Percentiles rank a stretch among this genome's conserved stretches.
phyloP scores from a whole-genome alignment of 495 filamentous ascomycete species.

The Penicillium maclennaniae region DNA sequence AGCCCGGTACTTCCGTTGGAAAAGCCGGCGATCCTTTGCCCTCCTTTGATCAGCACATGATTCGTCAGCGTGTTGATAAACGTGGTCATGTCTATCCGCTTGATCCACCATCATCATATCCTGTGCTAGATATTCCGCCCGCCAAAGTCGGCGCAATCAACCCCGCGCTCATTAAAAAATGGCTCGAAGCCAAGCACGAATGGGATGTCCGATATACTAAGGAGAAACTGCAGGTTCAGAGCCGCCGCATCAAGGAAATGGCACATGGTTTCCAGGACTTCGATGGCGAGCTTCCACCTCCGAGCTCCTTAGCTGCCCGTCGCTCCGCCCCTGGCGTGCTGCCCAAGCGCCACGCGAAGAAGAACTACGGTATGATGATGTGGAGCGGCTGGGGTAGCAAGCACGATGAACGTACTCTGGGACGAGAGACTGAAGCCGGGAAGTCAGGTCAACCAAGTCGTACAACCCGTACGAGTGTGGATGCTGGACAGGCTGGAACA shows the following conservation, averaged over 20 bases:
- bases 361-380: slow-evolving; percentile 70
- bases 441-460: slow-evolving; percentile 13
- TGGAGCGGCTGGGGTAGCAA: slow-evolving; percentile 86
- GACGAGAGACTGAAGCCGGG: slow-evolving; percentile 40
- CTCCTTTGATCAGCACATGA: slow-evolving; percentile 77
- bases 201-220: slow-evolving; percentile 69
- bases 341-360: slow-evolving; percentile 46
- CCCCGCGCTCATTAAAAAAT: slow-evolving; percentile 71
- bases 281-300: slow-evolving; percentile 72
- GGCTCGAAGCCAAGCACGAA: slow-evolving; percentile 65
- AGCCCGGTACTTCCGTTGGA: slow-evolving; percentile 51
- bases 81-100: slow-evolving; percentile 69
- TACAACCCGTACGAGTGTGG: slow-evolving; percentile 30
- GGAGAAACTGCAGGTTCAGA: slow-evolving; percentile 64
- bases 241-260: slow-evolving; percentile 65
- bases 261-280: slow-evolving; percentile 64
- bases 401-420: slow-evolving; percentile 73
- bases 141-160: slow-evolving; percentile 75
- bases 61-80: slow-evolving; percentile 78
- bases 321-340: slow-evolving; percentile 49
- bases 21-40: slow-evolving; percentile 80
- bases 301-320: slow-evolving; percentile 75
- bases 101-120: slow-evolving; percentile 55
- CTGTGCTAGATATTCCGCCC: slow-evolving; percentile 55
- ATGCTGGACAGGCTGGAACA: slow-evolving; percentile 33